Evolutionary conservation across 164 flowering plant species (phyloP).

Genomic region (Chloranthus sessilifolius): DNA sequence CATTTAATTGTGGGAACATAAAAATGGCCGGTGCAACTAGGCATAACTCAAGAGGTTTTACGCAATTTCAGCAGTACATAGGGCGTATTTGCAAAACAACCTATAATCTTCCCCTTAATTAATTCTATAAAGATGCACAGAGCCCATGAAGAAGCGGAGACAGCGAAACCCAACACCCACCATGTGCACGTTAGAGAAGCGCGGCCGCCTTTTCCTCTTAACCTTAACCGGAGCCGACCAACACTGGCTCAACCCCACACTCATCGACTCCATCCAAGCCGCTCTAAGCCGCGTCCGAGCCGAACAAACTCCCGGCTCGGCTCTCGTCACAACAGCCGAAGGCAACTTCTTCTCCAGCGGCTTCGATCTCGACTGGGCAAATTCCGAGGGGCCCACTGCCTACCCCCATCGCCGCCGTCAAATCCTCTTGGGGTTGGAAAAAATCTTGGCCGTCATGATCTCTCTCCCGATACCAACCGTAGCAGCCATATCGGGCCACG

Average conservation of each 20-base stretch:
- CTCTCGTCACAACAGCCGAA: slow-evolving; percentile 61
- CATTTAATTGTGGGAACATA: too few relatives aligned
- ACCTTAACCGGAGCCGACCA: slow-evolving; percentile 22
- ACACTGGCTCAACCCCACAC: slow-evolving; percentile 26
- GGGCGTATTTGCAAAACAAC: too few relatives aligned
- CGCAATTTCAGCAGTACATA: too few relatives aligned
- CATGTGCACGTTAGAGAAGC: slow-evolving; percentile 19
- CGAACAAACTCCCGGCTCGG: slow-evolving; percentile 40
- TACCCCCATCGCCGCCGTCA: slow-evolving; percentile 14
- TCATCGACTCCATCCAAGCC: slow-evolving; percentile 30
- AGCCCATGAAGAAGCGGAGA: too few relatives aligned
- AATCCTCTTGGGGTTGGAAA: slow-evolving; percentile 19
- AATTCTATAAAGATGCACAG: too few relatives aligned
- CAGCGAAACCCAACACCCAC: too few relatives aligned
- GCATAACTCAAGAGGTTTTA: too few relatives aligned
- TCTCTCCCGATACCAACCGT: slow-evolving; percentile 82
- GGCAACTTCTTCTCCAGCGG: slow-evolving; percentile 93
- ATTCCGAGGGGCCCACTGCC: slow-evolving; percentile 17
- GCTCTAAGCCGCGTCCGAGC: slow-evolving; percentile 31
- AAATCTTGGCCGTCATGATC: slow-evolving; percentile 42
- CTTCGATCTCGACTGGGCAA: slow-evolving; percentile 68
- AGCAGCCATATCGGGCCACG: slow-evolving; percentile 85
- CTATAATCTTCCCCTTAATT: too few relatives aligned
- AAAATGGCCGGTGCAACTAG: too few relatives aligned
- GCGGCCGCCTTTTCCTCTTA: slow-evolving; percentile 32